Base-by-base conservation (phyloP, 495 filamentous ascomycete genomes). In the Penicillium cinerascens region DNA sequence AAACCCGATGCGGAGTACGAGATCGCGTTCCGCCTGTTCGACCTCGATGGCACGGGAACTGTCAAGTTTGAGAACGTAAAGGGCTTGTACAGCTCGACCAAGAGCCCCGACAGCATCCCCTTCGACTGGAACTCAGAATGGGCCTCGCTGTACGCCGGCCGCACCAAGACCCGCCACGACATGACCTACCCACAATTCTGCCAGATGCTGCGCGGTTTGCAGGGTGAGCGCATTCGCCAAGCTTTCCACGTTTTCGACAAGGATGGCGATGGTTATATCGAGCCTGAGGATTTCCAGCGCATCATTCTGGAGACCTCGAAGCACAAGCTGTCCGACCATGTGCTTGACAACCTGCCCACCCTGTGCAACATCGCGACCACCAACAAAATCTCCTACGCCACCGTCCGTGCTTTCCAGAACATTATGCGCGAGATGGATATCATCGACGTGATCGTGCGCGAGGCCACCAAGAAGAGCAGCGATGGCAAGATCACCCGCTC, bases 1-100 rank as follows among this genome's bases (percentile, higher is more conserved):
- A 97, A 96, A 67, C 91, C 93, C 54, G 93, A 97, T 57, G 95
- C 93, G 62, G 95, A 98, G 69, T 98, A 98, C 67, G 92, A 98
- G 72, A 97, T 98, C 57, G 92, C 92, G 4, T 98, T 97, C 74
- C 88, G 95, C 50, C 80, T 97, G 23, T 98, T 98, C 71, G 93
- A 97, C 59, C 70, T 86, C 54, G 82, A 93, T 22, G 83, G 88
- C 33, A 86, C 81, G 18, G 93, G 93, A 4, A 79, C 75, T 18
- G 88, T 98, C 60, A 91, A 89, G 60, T 96, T 90, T 59, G 88
- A 95, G 1, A 82, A 89, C 60, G 91, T 98, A 70, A 79, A 87
- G 60, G 77, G 79, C 29, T 40, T 91, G 29, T 96, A 92, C 69
- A 85, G 89, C 61, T 74, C 81, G 58, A 93, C 92, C 78, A 95